Percentiles rank a stretch among this genome's conserved stretches.
Evolutionary conservation across 495 filamentous ascomycete genomes (phyloP).

Genomic region (Hyphodiscus hymeniophilus): DNA sequence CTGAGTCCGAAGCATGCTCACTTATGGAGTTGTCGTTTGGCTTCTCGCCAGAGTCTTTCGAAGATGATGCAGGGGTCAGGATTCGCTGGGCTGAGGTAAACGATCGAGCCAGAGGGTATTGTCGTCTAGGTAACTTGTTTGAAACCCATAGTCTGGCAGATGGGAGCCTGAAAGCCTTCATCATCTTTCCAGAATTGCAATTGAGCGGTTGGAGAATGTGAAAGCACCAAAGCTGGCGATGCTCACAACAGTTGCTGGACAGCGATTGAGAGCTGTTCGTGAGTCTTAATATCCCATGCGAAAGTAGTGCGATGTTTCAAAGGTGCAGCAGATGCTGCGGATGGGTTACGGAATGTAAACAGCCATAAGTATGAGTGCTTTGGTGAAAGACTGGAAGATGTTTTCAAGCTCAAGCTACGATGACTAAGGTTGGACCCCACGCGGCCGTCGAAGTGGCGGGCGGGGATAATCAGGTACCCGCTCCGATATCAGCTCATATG

Average conservation of each 20-base stretch:
- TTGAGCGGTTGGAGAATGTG: conserved; percentile 1
- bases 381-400: no score
- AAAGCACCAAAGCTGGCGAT: background rate
- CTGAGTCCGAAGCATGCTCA: background rate
- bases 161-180: background rate
- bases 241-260: conserved; percentile 14
- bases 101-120: background rate
- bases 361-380: conserved; percentile 12
- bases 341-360: conserved; percentile 20
- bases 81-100: background rate
- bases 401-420: background rate
- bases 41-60: background rate
- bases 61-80: background rate
- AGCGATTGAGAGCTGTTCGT: conserved; percentile 15
- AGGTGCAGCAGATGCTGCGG: conserved; percentile 26
- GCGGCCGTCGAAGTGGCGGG: background rate
- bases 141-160: background rate
- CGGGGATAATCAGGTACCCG: no score
- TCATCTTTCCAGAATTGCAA: background rate
- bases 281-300: background rate
- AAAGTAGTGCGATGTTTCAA: background rate
- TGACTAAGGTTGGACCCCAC: background rate
- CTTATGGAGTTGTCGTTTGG: background rate
- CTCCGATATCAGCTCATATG: no score
- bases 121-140: background rate